Conservation (phyloP, 192 early-diverging fungal species). For the Coemansia sp. region DNA sequence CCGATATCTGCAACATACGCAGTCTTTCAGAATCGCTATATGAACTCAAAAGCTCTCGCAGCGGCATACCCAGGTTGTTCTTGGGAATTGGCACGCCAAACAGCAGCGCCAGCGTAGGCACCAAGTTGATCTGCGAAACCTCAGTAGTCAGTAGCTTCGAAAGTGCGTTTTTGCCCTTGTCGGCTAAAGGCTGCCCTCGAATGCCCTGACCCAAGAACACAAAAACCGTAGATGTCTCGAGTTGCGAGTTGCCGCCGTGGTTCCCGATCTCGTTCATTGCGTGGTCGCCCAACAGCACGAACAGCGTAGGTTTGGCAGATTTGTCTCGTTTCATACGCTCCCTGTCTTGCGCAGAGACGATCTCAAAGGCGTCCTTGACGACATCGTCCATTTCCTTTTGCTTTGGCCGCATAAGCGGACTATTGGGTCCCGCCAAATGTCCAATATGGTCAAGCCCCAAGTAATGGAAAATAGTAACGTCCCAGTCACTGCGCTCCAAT, state of each 20-base stretch:
- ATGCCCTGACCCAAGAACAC: slow-evolving; percentile 56
- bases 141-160: slow-evolving; percentile 28
- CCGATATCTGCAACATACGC: slow-evolving; percentile 63
- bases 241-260: slow-evolving; percentile 57
- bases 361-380: slow-evolving; percentile 59
- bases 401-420: slow-evolving; percentile 73
- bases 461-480: slow-evolving; percentile 75
- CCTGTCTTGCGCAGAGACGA: slow-evolving; percentile 51
- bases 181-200: slow-evolving; percentile 16
- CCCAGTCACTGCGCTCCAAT: slow-evolving; percentile 64
- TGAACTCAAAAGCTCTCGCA: slow-evolving; percentile 42
- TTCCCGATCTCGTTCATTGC: slow-evolving; percentile 78
- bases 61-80: slow-evolving; percentile 53
- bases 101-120: slow-evolving; percentile 55
- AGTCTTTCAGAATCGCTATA: slow-evolving; percentile 37
- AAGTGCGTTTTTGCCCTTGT: slow-evolving; percentile 25
- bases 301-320: slow-evolving; percentile 62
- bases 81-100: slow-evolving; percentile 58
- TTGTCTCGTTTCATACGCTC: slow-evolving; percentile 35
- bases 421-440: slow-evolving; percentile 70
- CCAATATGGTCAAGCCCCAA: slow-evolving; percentile 86
- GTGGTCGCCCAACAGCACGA: slow-evolving; percentile 83
- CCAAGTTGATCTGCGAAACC: slow-evolving; percentile 53
- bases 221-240: slow-evolving; percentile 57
- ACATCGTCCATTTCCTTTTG: slow-evolving; percentile 78